Evolutionary conservation across 805 yeast genomes (phyloP).

Genomic region (Saturnispora serradocipensis): DNA sequence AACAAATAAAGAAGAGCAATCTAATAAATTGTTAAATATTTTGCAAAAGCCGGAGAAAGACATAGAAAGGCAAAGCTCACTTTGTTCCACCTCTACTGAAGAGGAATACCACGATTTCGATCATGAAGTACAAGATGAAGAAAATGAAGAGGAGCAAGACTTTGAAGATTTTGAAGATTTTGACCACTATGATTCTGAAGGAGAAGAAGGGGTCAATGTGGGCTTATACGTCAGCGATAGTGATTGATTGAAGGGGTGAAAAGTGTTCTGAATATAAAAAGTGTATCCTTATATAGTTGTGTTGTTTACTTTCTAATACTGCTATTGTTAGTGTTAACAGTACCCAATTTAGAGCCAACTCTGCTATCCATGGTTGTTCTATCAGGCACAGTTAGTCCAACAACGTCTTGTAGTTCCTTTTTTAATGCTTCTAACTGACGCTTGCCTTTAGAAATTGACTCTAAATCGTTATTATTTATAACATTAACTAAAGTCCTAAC

Average conservation of each 20-base stretch:
- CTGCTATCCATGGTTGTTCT: constrained; percentile 76
- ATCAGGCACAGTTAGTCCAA: constrained; percentile 67
- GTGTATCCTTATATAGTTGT: background rate
- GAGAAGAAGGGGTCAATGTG: constrained; percentile 13
- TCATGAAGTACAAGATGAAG: background rate
- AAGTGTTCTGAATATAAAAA: background rate
- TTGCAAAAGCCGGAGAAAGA: background rate
- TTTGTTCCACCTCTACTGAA: background rate
- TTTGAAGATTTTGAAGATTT: constrained; percentile 17
- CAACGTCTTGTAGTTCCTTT: constrained; percentile 55
- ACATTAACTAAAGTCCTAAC: constrained; percentile 65
- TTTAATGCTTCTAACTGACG: constrained; percentile 54
- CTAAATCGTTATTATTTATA: constrained; percentile 65
- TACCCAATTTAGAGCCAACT: constrained; percentile 28
- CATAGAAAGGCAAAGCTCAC: background rate
- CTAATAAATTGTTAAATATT: background rate
- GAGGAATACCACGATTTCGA: background rate
- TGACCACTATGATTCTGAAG: constrained; percentile 15
- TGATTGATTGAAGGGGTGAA: background rate
- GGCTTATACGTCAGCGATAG: constrained; percentile 9
- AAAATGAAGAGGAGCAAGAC: background rate
- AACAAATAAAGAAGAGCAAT: background rate
- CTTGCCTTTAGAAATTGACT: constrained; percentile 55
- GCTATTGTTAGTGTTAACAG: background rate
- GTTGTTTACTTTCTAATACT: background rate